Base-by-base conservation (phyloP, 2,329 filamentous ascomycete species). In the Ophiognomonia clavigignenti-juglandacearum region DNA sequence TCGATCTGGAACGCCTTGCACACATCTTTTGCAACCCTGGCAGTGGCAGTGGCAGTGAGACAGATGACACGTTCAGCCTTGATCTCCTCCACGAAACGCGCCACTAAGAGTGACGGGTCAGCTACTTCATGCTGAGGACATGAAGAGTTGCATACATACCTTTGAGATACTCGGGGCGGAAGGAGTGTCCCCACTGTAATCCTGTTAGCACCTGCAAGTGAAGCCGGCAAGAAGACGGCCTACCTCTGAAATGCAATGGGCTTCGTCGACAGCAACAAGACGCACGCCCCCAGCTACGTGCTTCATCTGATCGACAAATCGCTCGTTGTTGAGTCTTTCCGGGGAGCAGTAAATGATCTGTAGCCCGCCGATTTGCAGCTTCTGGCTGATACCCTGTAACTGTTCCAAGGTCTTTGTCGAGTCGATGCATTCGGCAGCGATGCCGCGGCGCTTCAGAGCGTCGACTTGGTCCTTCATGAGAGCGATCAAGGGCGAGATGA, bases 391-490 rank as follows among this genome's bases (percentile, higher is more conserved):
- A 1, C 58, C 43, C 37, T 67, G 64, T 9, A 74, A 58, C 43
- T 74, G 65, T 4, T 77, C 68, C 45, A 67, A 69, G 0, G 69
- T 69, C 54, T 79, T 80, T 4, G 70, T 76, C 0, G 77, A 82
- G 55, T 82, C 76, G 10, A 81, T 62, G 6, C 71, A 72, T 3
- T 76, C 78, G 8, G 77, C 79, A 9, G 69, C 56, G 9, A 82
- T 70, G 1, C 72, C 72, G 23, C 70, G 67, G 9, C 65, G 65
- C 39, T 68, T 63, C 18, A 82, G 63, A 2, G 72, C 71, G 53
- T 82, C 77, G 0, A 79, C 75, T 53, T 82, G 78, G 51, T 82
- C 77, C 55, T 81, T 81, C 77, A 80, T 80, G 44, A 81, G 56
- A 2, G 75, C 75, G 43, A 80, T 75, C 3, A 80, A 60, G 0